Evolutionary conservation across 1,284 basidiomycete genomes (phyloP).

Genomic region (Malassezia equina): DNA sequence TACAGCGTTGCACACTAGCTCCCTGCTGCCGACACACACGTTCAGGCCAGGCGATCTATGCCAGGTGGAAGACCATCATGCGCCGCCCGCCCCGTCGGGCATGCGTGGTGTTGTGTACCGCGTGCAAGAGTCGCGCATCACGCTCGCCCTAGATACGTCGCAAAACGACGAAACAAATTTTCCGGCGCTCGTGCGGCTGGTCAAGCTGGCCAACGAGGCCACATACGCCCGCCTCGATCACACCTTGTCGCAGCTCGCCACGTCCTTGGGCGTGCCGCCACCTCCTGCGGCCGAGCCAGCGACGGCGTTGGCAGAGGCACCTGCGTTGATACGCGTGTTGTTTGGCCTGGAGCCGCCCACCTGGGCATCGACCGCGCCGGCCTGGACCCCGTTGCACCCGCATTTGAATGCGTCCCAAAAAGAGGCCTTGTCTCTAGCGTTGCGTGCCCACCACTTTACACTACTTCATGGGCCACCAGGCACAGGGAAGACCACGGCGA

Average conservation of each 20-base stretch:
- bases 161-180: constrained; percentile 50
- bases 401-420: constrained; percentile 74
- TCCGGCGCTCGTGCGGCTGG: constrained; percentile 69
- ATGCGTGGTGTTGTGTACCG: constrained; percentile 51
- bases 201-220: constrained; percentile 81
- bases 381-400: constrained; percentile 59
- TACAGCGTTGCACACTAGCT: constrained; percentile 62
- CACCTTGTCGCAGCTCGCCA: constrained; percentile 24
- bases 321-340: constrained; percentile 32
- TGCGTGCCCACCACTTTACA: constrained; percentile 64
- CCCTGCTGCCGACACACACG: constrained; percentile 70
- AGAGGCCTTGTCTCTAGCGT: constrained; percentile 64
- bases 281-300: constrained; percentile 7
- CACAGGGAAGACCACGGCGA: constrained; percentile 40
- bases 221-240: constrained; percentile 64
- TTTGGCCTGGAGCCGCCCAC: constrained; percentile 19
- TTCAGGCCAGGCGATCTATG: constrained; percentile 76
- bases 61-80: constrained; percentile 62
- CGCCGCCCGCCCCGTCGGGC: not conserved
- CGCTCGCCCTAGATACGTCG: constrained; percentile 5
- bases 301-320: not conserved
- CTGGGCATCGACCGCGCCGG: constrained; percentile 24
- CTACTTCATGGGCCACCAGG: constrained; percentile 95
- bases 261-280: constrained; percentile 12
- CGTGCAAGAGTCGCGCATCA: constrained; percentile 4